Evolutionary conservation across 1,284 basidiomycete genomes (phyloP), one percentile per base, ranked within the genome.

Genomic region (Malassezia furfur): DNA sequence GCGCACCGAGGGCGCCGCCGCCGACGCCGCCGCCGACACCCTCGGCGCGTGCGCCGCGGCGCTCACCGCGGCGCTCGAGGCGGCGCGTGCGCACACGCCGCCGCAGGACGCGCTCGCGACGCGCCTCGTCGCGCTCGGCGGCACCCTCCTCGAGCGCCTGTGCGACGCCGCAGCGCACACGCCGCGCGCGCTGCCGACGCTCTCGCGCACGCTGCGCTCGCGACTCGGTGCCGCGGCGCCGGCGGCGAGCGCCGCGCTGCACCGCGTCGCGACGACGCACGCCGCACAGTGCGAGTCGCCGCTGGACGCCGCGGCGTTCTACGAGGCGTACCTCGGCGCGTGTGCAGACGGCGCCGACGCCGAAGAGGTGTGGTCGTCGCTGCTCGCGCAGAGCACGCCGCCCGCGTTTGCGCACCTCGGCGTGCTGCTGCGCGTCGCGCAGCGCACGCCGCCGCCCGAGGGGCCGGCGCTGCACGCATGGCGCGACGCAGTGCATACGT

Each of bases 321-420:
- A 44, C 48, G 22, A 34, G n/a, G 53, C 53, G 37, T 55, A 44
- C 34, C 30, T 55, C 37, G 35, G 41, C 8, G 17, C 43, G 11
- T 38, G 32, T 14, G 9, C 8, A 5, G 32, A 15, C 9, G 14
- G 9, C 15, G 30, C 17, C 10, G 35, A 22, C 15, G 15, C 15
- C 19, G 25, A 37, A 1, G 37, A 10, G 4, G 34, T 37, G 3
- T 37, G 47, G 47, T 19, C 47, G n/a, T 22, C 34, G 10, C 30
- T 37, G 34, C 37, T 47, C 32, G 30, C 10, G 14, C 31, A 34
- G 14, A 34, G 45, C 22, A 21, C n/a, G 22, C 45, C 45, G 35
- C 45, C 45, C 10, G 12, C 12, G 7, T 17, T 47, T 10, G 19
- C 17, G 17, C 30, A 17, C 9, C 54, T 56, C 8, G 34, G 48